Evolutionary conservation across 805 yeast genomes (phyloP).

Genomic region (Lachancea nothofagi): DNA sequence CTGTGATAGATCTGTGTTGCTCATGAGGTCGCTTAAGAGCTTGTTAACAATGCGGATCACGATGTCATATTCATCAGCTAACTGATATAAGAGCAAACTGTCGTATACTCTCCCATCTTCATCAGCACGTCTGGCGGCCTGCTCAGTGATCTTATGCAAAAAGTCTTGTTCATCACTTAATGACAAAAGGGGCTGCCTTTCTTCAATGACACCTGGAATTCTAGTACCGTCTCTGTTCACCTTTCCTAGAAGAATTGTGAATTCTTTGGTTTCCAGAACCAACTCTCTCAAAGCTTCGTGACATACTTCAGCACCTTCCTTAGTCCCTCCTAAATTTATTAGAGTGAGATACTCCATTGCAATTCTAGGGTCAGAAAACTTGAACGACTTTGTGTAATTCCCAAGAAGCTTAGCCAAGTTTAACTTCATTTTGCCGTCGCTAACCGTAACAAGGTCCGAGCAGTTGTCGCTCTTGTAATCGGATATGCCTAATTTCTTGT

Average conservation of each 20-base stretch:
- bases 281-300: slow-evolving; percentile 80
- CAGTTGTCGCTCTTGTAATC: slow-evolving; percentile 25
- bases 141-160: slow-evolving; percentile 67
- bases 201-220: slow-evolving; percentile 78
- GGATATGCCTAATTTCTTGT: slow-evolving; percentile 57
- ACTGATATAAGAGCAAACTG: slow-evolving; percentile 77
- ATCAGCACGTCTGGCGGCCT: slow-evolving; percentile 80
- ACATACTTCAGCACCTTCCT: slow-evolving; percentile 49
- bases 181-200: slow-evolving; percentile 59
- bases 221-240: slow-evolving; percentile 70
- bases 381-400: slow-evolving; percentile 74
- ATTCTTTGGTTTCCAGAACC: slow-evolving; percentile 81
- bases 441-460: slow-evolving; percentile 36
- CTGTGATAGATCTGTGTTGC: slow-evolving; percentile 62
- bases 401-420: slow-evolving; percentile 64
- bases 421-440: slow-evolving; percentile 34
- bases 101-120: slow-evolving; percentile 88
- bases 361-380: slow-evolving; percentile 78
- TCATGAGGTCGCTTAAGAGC: slow-evolving; percentile 69
- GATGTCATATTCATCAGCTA: slow-evolving; percentile 80
- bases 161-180: slow-evolving; percentile 55
- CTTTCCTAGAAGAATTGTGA: slow-evolving; percentile 76
- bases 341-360: slow-evolving; percentile 85
- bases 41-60: slow-evolving; percentile 72
- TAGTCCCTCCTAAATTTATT: slow-evolving; percentile 49